Evolutionary conservation across 257 asterid genomes (phyloP).

Genomic region (Solanum pimpinellifolium): DNA sequence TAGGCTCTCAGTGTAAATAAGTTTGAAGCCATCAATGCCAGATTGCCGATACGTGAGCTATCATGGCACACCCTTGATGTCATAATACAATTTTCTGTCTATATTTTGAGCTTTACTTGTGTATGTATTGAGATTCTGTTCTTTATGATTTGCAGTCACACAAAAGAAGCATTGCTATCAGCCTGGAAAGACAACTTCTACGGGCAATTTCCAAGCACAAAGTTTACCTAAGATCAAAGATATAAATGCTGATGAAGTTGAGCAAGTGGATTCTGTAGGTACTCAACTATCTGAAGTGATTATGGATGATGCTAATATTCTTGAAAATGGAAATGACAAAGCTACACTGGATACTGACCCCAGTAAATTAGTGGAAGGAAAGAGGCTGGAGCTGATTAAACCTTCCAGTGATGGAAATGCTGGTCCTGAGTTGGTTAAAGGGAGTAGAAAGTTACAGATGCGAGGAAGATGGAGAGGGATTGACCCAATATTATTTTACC

Average conservation of each 20-base stretch:
- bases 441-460: conserved; percentile 69
- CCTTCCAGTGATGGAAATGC: conserved; percentile 19
- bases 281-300: neutral
- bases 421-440: conserved; percentile 27
- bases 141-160: conserved; percentile 22
- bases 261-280: neutral
- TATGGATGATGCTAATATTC: conserved; percentile 9
- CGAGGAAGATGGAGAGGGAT: conserved; percentile 94
- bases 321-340: conserved; percentile 23
- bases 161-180: conserved; percentile 34
- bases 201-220: conserved; percentile 15
- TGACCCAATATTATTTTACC: conserved; percentile 86
- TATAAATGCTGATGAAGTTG: conserved; percentile 2
- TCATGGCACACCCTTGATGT: neutral
- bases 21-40: neutral
- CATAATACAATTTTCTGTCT: neutral
- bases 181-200: conserved; percentile 22
- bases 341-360: conserved; percentile 25
- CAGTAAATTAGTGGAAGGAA: conserved; percentile 16
- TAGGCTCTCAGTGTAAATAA: neutral
- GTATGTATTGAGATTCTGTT: neutral
- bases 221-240: conserved; percentile 24
- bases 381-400: conserved; percentile 19
- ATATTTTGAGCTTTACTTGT: neutral
- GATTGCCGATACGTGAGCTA: neutral